Conservation (phyloP, 306 rosid species). For the Trifolium subterraneum region DNA sequence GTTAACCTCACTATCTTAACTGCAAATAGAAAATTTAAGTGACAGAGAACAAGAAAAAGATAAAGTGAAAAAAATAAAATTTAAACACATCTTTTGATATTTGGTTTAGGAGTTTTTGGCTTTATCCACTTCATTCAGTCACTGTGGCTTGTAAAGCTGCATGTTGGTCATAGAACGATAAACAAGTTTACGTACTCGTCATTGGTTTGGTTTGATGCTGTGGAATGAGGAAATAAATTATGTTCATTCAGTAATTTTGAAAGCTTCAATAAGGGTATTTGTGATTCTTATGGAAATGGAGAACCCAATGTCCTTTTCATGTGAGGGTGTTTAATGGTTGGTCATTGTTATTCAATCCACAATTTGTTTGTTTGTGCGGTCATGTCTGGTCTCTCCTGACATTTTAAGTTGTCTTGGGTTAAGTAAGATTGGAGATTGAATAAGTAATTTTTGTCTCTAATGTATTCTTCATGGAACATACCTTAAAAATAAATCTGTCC, state of each 20-base stretch:
- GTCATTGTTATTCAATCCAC: slow-evolving; percentile 1
- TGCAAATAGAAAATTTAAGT: slow-evolving; percentile 23
- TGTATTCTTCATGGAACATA: not conserved
- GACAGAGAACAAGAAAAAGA: not conserved
- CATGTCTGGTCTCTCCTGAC: not conserved
- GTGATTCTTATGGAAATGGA: not conserved
- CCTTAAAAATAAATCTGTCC: not conserved
- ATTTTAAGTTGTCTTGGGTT: not conserved
- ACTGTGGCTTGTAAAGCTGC: slow-evolving; percentile 20
- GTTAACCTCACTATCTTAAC: not conserved
- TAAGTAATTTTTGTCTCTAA: not conserved
- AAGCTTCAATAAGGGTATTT: not conserved
- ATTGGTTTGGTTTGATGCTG: slow-evolving; percentile 3
- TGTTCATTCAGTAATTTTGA: slow-evolving; percentile 6
- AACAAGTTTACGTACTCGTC: slow-evolving; percentile 3
- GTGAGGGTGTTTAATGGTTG: slow-evolving; percentile 8
- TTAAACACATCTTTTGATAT: not conserved
- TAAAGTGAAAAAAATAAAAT: slow-evolving; percentile 10
- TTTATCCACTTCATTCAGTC: not conserved
- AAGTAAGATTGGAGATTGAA: not conserved
- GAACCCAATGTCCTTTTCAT: slow-evolving; percentile 3
- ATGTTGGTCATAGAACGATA: slow-evolving; percentile 21
- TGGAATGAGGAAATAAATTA: slow-evolving; percentile 8
- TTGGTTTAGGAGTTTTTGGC: slow-evolving; percentile 17
- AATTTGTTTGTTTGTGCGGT: not conserved